Evolutionary conservation across 2,329 filamentous ascomycete species (phyloP).

Genomic region (Apiospora arundinis): DNA sequence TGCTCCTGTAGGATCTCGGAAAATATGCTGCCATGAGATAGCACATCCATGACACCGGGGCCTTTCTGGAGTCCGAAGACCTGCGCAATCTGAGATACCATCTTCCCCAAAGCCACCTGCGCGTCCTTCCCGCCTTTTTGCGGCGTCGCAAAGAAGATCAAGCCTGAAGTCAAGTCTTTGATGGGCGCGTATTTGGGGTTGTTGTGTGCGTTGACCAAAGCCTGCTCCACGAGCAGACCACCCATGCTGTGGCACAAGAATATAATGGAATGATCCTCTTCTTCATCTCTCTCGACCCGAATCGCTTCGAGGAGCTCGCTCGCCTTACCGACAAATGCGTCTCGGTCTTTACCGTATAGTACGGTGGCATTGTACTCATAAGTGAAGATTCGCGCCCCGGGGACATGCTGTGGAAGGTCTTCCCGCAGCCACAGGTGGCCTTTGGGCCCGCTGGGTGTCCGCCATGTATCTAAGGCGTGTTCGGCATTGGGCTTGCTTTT

Average conservation of each 20-base stretch:
- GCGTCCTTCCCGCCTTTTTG: slow-evolving; percentile 29
- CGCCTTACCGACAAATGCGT: slow-evolving; percentile 33
- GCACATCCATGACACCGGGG: slow-evolving; percentile 28
- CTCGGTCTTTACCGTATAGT: slow-evolving; percentile 29
- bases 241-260: slow-evolving; percentile 34
- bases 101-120: slow-evolving; percentile 30
- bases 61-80: slow-evolving; percentile 28
- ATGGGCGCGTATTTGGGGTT: slow-evolving; percentile 31
- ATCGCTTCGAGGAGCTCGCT: slow-evolving; percentile 34
- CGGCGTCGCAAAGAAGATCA: slow-evolving; percentile 38
- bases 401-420: slow-evolving; percentile 32
- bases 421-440: slow-evolving; percentile 37
- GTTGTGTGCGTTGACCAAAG: slow-evolving; percentile 36
- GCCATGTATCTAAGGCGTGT: slow-evolving; percentile 38
- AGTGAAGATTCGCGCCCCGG: slow-evolving; percentile 36
- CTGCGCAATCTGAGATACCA: slow-evolving; percentile 30
- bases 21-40: slow-evolving; percentile 30
- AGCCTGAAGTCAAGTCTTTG: slow-evolving; percentile 30
- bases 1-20: slow-evolving; percentile 28
- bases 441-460: slow-evolving; percentile 27
- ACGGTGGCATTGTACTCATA: slow-evolving; percentile 35
- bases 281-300: slow-evolving; percentile 26
- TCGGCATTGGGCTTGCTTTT: slow-evolving; percentile 30
- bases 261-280: slow-evolving; percentile 28
- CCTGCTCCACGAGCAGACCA: slow-evolving; percentile 37